Evolutionary conservation across 371 early-diverging fungal species (phyloP), one percentile per base, ranked within the genome.

Genomic region (Entomophthora muscae): DNA sequence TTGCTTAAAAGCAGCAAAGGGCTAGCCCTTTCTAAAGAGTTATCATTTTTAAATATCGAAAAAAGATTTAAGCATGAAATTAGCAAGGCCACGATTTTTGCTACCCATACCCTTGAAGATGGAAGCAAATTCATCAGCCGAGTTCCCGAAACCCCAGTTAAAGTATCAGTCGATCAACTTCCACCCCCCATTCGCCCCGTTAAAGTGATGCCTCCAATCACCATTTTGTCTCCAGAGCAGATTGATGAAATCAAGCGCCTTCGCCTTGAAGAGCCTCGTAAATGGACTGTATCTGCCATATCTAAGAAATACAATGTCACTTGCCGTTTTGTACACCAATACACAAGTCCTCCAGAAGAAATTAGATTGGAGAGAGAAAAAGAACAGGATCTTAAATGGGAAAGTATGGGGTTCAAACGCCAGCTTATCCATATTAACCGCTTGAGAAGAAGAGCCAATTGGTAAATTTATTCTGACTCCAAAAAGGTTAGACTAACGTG

Each of bases 171-270:
- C 10, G 64, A 63, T 28, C 65, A 72, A 27, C 61, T 75, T 61
- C 75, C 75, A 13, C 75, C 75, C 55, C 67, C 75, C 27, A 61
- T 74, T 62, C 65, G 65, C 24, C 61, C 67, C 33, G 23, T 60
- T 26, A 66, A 67, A 33, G n/a, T 57, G 0, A 53, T 3, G 17
- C 32, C 32, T 7, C 27, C 32, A 10, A n/a, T 17, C 13, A 52
- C 57, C 3, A 59, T 53, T 22, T 67, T 73, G 32, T 71, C 70
- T 3, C 63, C 67, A 21, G 71, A 69, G 28, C 65, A 72, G 57
- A 68, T 75, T 55, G 58, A 65, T 60, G 70, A 71, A 65, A 73
- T 75, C 68, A 65, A 57, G 54, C 57, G 62, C 12, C 65, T 75
- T 32, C 66, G 75, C 26, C 53, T 56, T 42, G 65, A 69, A 65